Percentiles rank a stretch among this genome's conserved stretches.
Evolutionary conservation across 2,329 filamentous ascomycete genomes (phyloP).

Genomic region (Claviceps pazoutovae): DNA sequence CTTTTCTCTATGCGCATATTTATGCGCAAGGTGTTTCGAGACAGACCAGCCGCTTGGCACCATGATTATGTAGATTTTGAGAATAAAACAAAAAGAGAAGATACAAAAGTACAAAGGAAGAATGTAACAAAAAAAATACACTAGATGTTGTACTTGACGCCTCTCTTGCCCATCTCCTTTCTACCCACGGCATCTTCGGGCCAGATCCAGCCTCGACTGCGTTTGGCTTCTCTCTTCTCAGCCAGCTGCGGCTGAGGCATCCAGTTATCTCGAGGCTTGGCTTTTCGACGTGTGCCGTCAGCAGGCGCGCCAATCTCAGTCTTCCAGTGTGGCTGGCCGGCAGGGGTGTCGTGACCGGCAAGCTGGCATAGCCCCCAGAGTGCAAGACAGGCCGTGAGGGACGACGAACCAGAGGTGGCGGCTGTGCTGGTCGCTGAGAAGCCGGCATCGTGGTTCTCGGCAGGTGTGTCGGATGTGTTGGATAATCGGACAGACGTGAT

Average conservation of each 20-base stretch:
- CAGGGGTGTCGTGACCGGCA: slow-evolving; percentile 40
- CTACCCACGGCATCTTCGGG: slow-evolving; percentile 60
- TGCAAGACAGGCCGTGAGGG: slow-evolving; percentile 57
- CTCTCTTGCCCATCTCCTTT: slow-evolving; percentile 56
- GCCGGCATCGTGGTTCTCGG: slow-evolving; percentile 17
- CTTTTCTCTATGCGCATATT: background rate
- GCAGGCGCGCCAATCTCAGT: slow-evolving; percentile 63
- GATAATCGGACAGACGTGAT: slow-evolving; percentile 48
- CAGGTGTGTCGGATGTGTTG: slow-evolving; percentile 24
- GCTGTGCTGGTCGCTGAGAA: slow-evolving; percentile 21
- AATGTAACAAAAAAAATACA: too few species aligned
- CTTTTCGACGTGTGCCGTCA: slow-evolving; percentile 57
- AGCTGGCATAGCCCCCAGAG: slow-evolving; percentile 68
- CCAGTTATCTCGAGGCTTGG: slow-evolving; percentile 56
- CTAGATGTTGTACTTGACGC: slow-evolving; percentile 36
- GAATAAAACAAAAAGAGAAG: too few species aligned
- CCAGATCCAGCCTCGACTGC: slow-evolving; percentile 59
- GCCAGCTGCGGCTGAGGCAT: slow-evolving; percentile 59
- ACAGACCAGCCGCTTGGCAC: background rate
- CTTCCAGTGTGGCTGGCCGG: slow-evolving; percentile 48
- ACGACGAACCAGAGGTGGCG: slow-evolving; percentile 21
- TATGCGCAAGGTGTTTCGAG: background rate
- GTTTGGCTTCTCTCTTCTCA: slow-evolving; percentile 66
- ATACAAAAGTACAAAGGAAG: background rate
- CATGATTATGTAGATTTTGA: background rate